Conservation (phyloP, 345 rosid genomes). For the Streptanthus diversifolius region DNA sequence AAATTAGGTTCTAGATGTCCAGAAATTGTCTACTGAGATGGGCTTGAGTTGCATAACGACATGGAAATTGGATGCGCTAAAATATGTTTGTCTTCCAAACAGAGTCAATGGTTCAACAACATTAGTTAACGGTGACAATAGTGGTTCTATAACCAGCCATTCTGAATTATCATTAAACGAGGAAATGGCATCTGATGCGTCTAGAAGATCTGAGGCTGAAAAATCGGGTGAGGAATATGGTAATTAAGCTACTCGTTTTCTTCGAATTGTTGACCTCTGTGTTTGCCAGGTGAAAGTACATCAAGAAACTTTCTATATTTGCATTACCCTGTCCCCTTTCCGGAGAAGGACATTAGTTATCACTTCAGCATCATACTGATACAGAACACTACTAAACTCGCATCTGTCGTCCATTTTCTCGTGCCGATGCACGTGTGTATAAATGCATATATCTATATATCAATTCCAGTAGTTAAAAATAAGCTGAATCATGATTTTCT, state of each 20-base stretch:
- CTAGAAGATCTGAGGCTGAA: constrained; percentile 34
- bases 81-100: constrained; percentile 59
- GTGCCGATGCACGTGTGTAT: neutral
- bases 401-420: neutral
- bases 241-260: constrained; percentile 32
- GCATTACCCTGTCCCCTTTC: neutral
- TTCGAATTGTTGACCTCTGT: neutral
- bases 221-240: constrained; percentile 36
- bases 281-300: constrained; percentile 5
- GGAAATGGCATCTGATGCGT: constrained; percentile 28
- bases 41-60: constrained; percentile 77
- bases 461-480: neutral
- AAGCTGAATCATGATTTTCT: constrained; percentile 18
- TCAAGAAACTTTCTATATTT: neutral
- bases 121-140: constrained; percentile 20
- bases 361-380: neutral
- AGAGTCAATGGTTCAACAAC: constrained; percentile 36
- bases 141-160: constrained; percentile 26
- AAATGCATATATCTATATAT: neutral
- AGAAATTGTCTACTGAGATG: constrained; percentile 84
- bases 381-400: neutral
- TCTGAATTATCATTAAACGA: constrained; percentile 37
- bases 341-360: constrained; percentile 1
- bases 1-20: constrained; percentile 64
- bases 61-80: constrained; percentile 81